Percentiles rank a stretch among this genome's conserved stretches.
phyloP scores from a whole-genome alignment of 108 stramenopile genomes.

The Nitzschia inconspicua region DNA sequence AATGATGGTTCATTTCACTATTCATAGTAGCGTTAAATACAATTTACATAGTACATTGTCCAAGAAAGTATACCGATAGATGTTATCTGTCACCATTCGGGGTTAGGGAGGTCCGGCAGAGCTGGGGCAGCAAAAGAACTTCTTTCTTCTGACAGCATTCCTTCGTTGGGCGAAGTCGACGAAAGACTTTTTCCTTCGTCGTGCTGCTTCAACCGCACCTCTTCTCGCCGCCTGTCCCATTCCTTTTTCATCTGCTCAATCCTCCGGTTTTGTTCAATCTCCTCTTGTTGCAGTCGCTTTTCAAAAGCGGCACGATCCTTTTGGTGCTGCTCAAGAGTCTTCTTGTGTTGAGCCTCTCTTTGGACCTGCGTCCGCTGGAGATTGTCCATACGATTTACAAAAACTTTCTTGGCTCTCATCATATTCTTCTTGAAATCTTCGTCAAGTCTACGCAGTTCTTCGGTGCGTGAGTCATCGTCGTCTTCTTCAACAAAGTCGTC shows the following conservation, averaged over 20 bases:
- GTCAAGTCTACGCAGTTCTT: slow-evolving; percentile 68
- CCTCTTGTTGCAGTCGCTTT: slow-evolving; percentile 77
- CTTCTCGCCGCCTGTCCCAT: slow-evolving; percentile 39
- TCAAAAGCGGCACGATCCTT: slow-evolving; percentile 83
- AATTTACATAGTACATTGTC: too few species aligned
- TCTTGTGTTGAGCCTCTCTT: slow-evolving; percentile 78
- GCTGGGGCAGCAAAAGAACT: too few species aligned
- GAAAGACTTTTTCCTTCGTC: too few species aligned
- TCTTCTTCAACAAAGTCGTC: slow-evolving; percentile 36
- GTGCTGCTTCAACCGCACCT: slow-evolving; percentile 9
- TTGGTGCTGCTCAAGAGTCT: slow-evolving; percentile 83
- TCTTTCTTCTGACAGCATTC: too few species aligned
- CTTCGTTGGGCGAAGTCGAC: too few species aligned
- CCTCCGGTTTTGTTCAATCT: slow-evolving; percentile 73
- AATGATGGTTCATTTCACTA: too few species aligned
- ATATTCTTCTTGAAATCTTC: slow-evolving; percentile 78
- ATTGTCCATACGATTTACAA: slow-evolving; percentile 83
- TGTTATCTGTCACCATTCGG: too few species aligned
- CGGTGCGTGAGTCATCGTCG: slow-evolving; percentile 41
- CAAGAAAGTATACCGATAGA: too few species aligned
- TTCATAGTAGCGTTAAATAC: too few species aligned
- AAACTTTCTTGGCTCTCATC: slow-evolving; percentile 78
- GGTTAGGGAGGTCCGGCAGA: too few species aligned
- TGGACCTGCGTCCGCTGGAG: slow-evolving; percentile 73
- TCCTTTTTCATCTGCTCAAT: slow-evolving; percentile 73